Evolutionary conservation across 2,329 filamentous ascomycete species (phyloP).

Genomic region (Colletotrichum incanum): DNA sequence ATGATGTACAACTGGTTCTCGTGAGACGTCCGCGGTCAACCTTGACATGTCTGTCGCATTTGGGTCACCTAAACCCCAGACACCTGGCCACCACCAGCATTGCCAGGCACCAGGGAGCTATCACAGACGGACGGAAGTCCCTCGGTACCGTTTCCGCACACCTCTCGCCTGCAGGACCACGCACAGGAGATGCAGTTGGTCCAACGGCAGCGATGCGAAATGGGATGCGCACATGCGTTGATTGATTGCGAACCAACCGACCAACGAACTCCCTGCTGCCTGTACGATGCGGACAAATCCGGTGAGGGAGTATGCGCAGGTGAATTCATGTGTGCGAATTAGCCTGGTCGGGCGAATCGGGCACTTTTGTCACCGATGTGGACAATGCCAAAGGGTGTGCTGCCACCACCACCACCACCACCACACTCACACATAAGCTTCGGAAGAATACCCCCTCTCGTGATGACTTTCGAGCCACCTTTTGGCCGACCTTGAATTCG

Average conservation of each 20-base stretch:
- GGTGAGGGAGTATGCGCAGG: not conserved
- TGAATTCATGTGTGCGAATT: not conserved
- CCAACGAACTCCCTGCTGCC: not conserved
- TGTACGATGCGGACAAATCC: conserved; percentile 1
- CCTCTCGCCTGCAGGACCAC: too few relatives aligned
- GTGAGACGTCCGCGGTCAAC: not conserved
- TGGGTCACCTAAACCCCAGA: not conserved
- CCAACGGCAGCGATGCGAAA: not conserved
- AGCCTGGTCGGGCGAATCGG: conserved; percentile 10
- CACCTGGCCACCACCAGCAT: not conserved
- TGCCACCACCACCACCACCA: too few relatives aligned
- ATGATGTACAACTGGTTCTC: not conserved
- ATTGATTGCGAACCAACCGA: not conserved
- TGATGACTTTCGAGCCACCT: not conserved
- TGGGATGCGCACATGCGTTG: not conserved
- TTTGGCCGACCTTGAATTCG: not conserved
- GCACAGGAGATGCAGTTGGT: not conserved
- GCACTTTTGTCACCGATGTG: conserved; percentile 7
- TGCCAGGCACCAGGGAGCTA: not conserved
- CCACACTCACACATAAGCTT: too few relatives aligned
- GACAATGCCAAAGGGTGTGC: not conserved
- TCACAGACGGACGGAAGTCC: not conserved
- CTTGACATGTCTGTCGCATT: not conserved
- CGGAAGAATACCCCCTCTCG: not conserved
- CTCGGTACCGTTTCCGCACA: not conserved